Evolutionary conservation across 2,329 filamentous ascomycete genomes (phyloP), one percentile per base, ranked within the genome.

Genomic region (Orbilia javanica): DNA sequence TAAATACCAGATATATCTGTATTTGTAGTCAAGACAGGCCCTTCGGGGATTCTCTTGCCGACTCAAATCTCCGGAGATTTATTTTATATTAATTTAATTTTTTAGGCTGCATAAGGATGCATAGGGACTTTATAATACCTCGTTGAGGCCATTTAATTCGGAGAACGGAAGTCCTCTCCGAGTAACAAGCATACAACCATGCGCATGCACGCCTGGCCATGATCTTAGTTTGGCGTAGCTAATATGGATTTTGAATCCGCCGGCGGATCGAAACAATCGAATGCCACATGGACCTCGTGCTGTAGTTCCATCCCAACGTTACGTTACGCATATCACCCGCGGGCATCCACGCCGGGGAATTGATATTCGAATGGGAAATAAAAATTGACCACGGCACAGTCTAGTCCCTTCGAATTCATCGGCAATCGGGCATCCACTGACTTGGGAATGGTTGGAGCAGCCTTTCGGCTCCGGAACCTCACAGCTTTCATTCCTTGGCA

Each of bases 11-110:
- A 60, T 3, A 3, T 31, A 6, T 27, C 15, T 69, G 69, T 27
- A 31, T 65, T 66, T 62, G 77, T 31, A 13, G 52, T 81, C 85
- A 86, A 87, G 88, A 88, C 85, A 42, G 34, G 15, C 20, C 25
- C 20, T 27, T 60, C 55, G 20, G 55, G n/a, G 34, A 42, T 11
- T 60, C 18, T 42, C 18, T 22, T 18, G 4, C 31, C 34, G 55
- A 42, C 27, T 25, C 42, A 60, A 60, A 60, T 42, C 13, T 42
- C 55, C 18, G 29, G n/a, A n/a, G 55, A 42, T 60, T 34, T 55
- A n/a, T 25, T 42, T 25, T 27, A 25, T 42, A 27, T 18, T 42
- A 15, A 3, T 42, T 18, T 42, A 15, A 3, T 48, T 50, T 50
- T 50, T 50, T 50, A 50, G 25, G 25, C 8, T 15, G 10, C 8